These are phyloP conservation scores for Tricholoma matsutake DNA, from an alignment of 768 basidiomycete species.

Conservation along the genomic window DNA sequence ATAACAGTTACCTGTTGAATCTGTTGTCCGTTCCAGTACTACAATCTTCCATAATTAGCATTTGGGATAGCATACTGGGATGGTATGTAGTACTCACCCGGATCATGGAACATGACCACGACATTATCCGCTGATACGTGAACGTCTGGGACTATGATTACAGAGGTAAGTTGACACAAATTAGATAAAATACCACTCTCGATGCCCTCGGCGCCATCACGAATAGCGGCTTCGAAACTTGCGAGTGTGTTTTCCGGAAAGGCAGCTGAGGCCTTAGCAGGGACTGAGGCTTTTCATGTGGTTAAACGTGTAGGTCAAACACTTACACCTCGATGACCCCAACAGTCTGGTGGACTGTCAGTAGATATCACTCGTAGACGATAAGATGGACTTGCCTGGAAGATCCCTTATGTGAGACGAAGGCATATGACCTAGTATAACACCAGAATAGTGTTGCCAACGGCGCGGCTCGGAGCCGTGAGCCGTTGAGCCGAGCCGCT, in stretches of 20 bases:
- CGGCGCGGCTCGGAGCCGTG: no score
- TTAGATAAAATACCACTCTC: conserved; percentile 83
- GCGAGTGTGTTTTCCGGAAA: conserved; percentile 95
- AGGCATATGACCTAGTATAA: conserved; percentile 4
- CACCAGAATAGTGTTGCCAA: no score
- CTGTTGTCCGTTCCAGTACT: conserved; percentile 81
- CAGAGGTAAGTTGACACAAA: conserved; percentile 39
- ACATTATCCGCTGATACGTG: conserved; percentile 87
- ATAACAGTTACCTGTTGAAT: conserved; percentile 52
- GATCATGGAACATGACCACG: conserved; percentile 96
- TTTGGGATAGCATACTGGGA: conserved; percentile 11
- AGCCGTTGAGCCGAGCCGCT: no score
- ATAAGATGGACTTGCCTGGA: conserved; percentile 26
- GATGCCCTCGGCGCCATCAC: conserved; percentile 93
- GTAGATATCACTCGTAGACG: background rate
- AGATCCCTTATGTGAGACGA: conserved; percentile 15
- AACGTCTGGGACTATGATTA: conserved; percentile 75
- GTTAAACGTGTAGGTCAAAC: background rate
- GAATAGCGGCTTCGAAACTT: conserved; percentile 92
- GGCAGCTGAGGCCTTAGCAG: conserved; percentile 71
- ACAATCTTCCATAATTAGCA: background rate
- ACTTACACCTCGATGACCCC: conserved; percentile 49
- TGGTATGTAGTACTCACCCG: conserved; percentile 44
- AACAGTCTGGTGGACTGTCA: conserved; percentile 57
- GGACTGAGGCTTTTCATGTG: background rate